These are phyloP conservation scores for Boletus tylopilopsis DNA, from an alignment of 768 basidiomycete species.

Conservation along the genomic window DNA sequence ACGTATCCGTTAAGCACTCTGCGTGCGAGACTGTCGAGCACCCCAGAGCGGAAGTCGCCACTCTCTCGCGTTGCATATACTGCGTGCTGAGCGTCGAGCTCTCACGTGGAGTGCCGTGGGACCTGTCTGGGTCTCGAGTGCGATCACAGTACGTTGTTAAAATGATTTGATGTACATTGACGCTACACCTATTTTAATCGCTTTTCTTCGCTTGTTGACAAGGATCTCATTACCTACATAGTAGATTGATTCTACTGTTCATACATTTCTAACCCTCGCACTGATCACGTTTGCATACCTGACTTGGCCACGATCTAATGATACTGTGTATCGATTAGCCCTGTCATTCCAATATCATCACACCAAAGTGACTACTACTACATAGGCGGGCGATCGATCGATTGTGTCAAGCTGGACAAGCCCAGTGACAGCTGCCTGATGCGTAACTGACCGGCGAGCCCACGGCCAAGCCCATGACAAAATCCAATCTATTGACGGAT, in stretches of 20 bases:
- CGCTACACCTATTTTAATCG: constrained; percentile 4
- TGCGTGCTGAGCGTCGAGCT: constrained; percentile 17
- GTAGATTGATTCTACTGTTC: constrained; percentile 29
- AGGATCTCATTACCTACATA: constrained; percentile 2
- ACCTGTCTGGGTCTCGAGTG: not conserved
- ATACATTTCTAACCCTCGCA: constrained; percentile 7
- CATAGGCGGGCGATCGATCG: too few relatives aligned
- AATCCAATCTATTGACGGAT: too few relatives aligned
- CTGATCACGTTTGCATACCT: not conserved
- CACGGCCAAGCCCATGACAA: too few relatives aligned
- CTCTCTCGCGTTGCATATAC: constrained; percentile 19
- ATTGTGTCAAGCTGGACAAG: too few relatives aligned
- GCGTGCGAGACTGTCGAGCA: constrained; percentile 10
- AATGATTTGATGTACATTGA: not conserved
- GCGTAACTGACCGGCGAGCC: too few relatives aligned
- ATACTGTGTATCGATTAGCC: constrained; percentile 29
- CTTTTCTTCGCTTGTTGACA: constrained; percentile 9
- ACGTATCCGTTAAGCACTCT: not conserved
- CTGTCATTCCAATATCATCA: not conserved
- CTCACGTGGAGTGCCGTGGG: not conserved
- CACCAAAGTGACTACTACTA: too few relatives aligned
- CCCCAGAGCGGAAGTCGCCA: constrained; percentile 24
- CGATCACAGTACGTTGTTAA: not conserved
- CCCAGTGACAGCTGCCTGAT: too few relatives aligned
- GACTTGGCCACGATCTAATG: constrained; percentile 8